phyloP scores from a whole-genome alignment of 179 eudicot genomes.

The Carnegiea gigantea region DNA sequence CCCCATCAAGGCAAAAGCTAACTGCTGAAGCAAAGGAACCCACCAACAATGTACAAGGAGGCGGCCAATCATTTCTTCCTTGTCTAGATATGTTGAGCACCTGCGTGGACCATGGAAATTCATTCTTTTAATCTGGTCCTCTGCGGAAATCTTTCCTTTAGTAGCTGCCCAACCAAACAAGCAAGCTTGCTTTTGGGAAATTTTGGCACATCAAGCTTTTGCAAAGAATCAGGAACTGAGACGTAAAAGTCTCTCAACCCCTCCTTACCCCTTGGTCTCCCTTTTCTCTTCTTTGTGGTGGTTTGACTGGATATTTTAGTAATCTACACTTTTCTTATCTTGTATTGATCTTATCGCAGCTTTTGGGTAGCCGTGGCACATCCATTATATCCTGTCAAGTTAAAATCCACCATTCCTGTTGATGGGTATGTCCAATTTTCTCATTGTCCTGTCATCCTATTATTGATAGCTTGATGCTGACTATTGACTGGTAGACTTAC shows the following conservation, averaged over 20 bases:
- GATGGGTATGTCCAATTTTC: slow-evolving; percentile 36
- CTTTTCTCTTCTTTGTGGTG: not conserved
- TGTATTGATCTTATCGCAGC: slow-evolving; percentile 22
- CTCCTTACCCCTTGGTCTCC: not conserved
- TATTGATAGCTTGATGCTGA: not conserved
- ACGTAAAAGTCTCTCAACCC: not conserved
- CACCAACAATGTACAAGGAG: too few species aligned
- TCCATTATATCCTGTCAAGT: slow-evolving; percentile 40
- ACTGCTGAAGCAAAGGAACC: too few species aligned
- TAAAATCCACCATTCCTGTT: slow-evolving; percentile 30
- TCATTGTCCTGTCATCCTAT: not conserved
- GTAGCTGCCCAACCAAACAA: too few species aligned
- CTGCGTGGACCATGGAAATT: too few species aligned
- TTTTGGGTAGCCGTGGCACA: slow-evolving; percentile 43
- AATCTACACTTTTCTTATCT: not conserved
- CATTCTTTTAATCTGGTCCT: too few species aligned
- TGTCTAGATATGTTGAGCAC: too few species aligned
- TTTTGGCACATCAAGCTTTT: too few species aligned
- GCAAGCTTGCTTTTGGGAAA: too few species aligned
- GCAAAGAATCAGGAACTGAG: too few species aligned
- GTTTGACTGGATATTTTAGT: slow-evolving; percentile 10
- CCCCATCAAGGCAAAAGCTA: too few species aligned
- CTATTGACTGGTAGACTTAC: not conserved
- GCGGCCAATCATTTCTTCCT: too few species aligned
- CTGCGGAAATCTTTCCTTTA: too few species aligned